Evolutionary conservation across 805 yeast genomes (phyloP).

Genomic region (Candida easanensis): DNA sequence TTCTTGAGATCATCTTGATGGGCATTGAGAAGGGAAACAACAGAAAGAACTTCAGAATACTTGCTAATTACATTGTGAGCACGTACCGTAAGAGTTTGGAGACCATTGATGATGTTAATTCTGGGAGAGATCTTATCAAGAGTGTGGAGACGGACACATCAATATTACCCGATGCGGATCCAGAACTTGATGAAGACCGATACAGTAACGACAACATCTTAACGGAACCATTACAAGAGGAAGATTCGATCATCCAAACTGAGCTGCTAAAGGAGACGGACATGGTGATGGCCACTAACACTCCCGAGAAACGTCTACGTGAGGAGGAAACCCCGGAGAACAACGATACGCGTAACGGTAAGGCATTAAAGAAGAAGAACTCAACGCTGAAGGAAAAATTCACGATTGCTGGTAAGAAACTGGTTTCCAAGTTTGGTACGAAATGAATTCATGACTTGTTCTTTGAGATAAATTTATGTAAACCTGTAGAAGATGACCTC

Average conservation of each 20-base stretch:
- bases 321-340: conserved; percentile 14
- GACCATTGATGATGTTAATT: conserved; percentile 17
- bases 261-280: conserved; percentile 8
- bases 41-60: conserved; percentile 23
- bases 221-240: conserved; percentile 23
- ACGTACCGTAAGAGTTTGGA: conserved; percentile 28
- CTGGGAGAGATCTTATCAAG: conserved; percentile 23
- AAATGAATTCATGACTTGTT: conserved; percentile 8
- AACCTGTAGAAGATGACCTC: too few relatives aligned
- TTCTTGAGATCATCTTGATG: conserved; percentile 46
- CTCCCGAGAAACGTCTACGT: conserved; percentile 17
- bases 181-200: conserved; percentile 15
- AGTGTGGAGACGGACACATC: conserved; percentile 28
- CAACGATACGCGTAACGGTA: conserved; percentile 2
- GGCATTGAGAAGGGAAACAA: conserved; percentile 23
- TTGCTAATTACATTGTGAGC: conserved; percentile 24
- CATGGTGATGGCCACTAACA: background rate
- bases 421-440: conserved; percentile 24
- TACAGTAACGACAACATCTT: conserved; percentile 16
- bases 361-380: conserved; percentile 14
- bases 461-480: too few relatives aligned
- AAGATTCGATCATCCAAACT: conserved; percentile 14
- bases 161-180: conserved; percentile 19
- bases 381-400: conserved; percentile 23
- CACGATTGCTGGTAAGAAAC: conserved; percentile 27